Percentiles rank a stretch among this genome's conserved stretches.
Evolutionary conservation across 441 rosid genomes (phyloP).

Genomic region (Lepidium campestre): DNA sequence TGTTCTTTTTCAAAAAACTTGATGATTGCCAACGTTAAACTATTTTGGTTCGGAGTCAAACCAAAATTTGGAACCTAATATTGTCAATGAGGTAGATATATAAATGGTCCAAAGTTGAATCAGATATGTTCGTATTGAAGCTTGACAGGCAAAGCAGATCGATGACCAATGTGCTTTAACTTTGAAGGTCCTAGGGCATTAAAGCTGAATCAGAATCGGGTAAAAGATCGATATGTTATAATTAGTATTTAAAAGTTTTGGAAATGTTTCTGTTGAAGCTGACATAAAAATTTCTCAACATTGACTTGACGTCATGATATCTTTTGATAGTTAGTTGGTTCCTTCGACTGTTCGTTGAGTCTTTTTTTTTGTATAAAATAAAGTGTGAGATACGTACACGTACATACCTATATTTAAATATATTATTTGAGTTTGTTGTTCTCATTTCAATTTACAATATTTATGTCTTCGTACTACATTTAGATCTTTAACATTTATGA

Average conservation of each 20-base stretch:
- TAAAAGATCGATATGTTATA: background rate
- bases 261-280: constrained; percentile 19
- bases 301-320: background rate
- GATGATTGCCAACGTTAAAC: background rate
- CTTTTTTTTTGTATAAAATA: background rate
- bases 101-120: background rate
- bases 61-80: background rate
- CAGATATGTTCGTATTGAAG: constrained; percentile 17
- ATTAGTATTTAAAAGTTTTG: background rate
- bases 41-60: background rate
- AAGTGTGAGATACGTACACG: background rate
- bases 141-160: background rate
- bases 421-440: background rate
- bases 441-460: background rate
- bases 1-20: no score
- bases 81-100: background rate
- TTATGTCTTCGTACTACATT: background rate
- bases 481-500: background rate
- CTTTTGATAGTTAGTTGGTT: constrained; percentile 27
- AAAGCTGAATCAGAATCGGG: constrained; percentile 6
- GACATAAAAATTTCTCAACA: background rate
- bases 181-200: constrained; percentile 15
- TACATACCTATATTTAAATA: background rate
- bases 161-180: constrained; percentile 7
- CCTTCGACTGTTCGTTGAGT: constrained; percentile 14